phyloP scores from a whole-genome alignment of 2,329 filamentous ascomycete species.

The Lecanicillium sp. region DNA sequence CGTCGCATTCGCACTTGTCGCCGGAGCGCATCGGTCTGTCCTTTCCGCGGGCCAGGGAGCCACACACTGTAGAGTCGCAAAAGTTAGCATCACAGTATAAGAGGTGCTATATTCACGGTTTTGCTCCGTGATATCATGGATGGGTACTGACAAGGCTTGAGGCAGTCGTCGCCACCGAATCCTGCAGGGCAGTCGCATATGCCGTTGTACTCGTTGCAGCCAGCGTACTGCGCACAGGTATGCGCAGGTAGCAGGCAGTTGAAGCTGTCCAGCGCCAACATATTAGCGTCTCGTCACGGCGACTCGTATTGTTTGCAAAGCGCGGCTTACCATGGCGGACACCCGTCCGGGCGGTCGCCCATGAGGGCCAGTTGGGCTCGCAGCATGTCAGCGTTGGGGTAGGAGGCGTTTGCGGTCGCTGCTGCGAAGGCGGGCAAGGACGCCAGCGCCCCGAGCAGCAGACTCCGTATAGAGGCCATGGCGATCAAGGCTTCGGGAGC shows the following conservation, averaged over 20 bases:
- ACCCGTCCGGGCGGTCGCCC: conserved; percentile 64
- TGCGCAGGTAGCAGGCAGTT: conserved; percentile 95
- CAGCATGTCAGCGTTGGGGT: conserved; percentile 52
- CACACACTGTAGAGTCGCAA: conserved; percentile 56
- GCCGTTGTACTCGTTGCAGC: conserved; percentile 83
- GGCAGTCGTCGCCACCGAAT: conserved; percentile 90
- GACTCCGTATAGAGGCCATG: conserved; percentile 34
- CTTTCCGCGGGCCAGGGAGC: conserved; percentile 72
- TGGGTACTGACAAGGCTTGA: conserved; percentile 58
- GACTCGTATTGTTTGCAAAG: conserved; percentile 17
- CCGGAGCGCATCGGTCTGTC: conserved; percentile 69
- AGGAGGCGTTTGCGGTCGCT: conserved; percentile 45
- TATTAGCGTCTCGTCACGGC: neutral
- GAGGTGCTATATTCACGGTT: too few relatives aligned
- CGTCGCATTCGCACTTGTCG: conserved; percentile 73
- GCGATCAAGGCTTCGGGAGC: conserved; percentile 8
- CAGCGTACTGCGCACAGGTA: conserved; percentile 81
- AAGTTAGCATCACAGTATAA: too few relatives aligned
- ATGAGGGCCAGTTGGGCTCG: conserved; percentile 62
- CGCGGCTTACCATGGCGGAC: conserved; percentile 62
- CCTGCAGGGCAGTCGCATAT: conserved; percentile 89
- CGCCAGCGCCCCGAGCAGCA: conserved; percentile 30
- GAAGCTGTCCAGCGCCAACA: conserved; percentile 56
- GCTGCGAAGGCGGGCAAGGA: conserved; percentile 31
- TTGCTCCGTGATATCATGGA: too few relatives aligned